Conservation (phyloP, 1,284 basidiomycete genomes). For the Malassezia psittaci region DNA sequence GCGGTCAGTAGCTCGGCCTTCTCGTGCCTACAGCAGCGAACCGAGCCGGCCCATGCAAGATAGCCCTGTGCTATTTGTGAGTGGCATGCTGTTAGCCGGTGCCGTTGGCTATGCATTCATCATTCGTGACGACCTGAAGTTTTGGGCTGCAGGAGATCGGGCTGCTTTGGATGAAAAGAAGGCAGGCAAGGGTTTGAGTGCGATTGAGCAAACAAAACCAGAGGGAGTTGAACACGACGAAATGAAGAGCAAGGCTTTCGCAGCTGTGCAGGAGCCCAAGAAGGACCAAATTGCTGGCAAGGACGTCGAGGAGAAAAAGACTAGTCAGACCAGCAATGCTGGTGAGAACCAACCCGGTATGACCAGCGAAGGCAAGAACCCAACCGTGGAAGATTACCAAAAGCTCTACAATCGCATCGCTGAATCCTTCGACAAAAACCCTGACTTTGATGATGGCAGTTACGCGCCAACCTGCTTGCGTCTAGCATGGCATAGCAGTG, state of each 20-base stretch:
- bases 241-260: neutral
- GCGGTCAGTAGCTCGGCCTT: no score
- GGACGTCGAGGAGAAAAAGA: neutral
- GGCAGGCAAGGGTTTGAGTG: neutral
- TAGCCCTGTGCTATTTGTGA: neutral
- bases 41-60: no score
- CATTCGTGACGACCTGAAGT: constrained; percentile 8
- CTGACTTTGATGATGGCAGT: constrained; percentile 43
- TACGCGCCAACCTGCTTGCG: constrained; percentile 44
- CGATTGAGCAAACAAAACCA: neutral
- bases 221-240: neutral
- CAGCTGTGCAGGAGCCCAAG: neutral
- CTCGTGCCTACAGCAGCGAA: no score
- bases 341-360: neutral
- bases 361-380: neutral
- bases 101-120: constrained; percentile 17
- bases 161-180: constrained; percentile 10
- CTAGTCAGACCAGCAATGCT: neutral
- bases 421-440: constrained; percentile 31
- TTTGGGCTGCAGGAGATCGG: constrained; percentile 10
- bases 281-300: neutral
- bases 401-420: constrained; percentile 45
- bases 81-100: constrained; percentile 5
- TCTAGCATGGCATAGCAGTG: constrained; percentile 44
- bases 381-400: constrained; percentile 33